Conservation (phyloP, 164 flowering plant genomes). For the Cinnamomum chago region DNA sequence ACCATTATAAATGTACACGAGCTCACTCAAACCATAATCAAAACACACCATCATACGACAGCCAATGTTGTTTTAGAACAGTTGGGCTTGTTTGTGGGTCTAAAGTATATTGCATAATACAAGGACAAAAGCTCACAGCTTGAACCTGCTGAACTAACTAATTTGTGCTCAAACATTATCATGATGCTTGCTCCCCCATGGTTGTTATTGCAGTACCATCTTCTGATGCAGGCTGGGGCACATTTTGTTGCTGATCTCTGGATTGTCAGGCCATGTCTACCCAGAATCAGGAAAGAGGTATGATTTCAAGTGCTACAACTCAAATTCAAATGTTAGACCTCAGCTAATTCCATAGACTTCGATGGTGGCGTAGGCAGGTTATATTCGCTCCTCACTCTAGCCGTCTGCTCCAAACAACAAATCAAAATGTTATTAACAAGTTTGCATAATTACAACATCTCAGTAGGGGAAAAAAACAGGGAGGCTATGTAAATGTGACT, state of each 20-base stretch:
- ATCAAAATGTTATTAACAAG: background rate
- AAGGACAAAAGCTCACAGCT: background rate
- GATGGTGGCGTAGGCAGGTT: background rate
- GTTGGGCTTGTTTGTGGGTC: background rate
- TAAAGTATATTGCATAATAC: background rate
- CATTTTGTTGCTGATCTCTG: background rate
- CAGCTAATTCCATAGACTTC: background rate
- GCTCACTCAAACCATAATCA: no score
- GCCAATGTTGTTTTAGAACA: background rate
- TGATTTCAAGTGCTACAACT: background rate
- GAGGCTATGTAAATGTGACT: no score
- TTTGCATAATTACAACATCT: background rate
- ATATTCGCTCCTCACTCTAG: background rate
- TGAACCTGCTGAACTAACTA: background rate
- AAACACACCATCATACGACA: no score
- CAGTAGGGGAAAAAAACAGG: background rate
- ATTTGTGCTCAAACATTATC: background rate
- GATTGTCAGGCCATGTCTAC: background rate
- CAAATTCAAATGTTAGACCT: background rate
- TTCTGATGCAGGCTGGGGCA: background rate
- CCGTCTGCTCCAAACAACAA: background rate
- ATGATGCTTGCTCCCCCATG: background rate
- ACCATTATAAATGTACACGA: no score
- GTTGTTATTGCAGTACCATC: background rate
- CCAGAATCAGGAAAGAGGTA: background rate